These are phyloP conservation scores for Parascedosporium putredinis DNA, from an alignment of 2,329 filamentous ascomycete genomes.

Conservation along the genomic window DNA sequence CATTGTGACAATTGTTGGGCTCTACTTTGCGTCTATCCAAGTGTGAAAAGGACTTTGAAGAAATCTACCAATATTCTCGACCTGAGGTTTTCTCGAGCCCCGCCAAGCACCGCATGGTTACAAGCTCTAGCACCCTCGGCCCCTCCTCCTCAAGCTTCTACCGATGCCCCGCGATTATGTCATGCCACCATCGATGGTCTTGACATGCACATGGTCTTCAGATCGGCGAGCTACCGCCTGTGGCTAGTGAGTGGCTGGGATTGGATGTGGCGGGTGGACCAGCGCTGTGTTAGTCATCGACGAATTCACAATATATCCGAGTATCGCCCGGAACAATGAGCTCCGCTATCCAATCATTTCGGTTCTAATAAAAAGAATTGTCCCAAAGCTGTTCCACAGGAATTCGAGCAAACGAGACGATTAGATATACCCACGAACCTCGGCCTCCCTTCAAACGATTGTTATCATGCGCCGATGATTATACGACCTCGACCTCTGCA, in stretches of 20 bases:
- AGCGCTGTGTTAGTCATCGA: too few species aligned
- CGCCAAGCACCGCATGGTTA: slow-evolving; percentile 8
- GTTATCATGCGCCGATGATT: too few species aligned
- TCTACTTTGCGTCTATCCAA: too few species aligned
- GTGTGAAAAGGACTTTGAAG: background rate
- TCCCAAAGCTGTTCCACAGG: too few species aligned
- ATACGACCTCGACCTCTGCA: background rate
- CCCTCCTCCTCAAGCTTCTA: slow-evolving; percentile 7
- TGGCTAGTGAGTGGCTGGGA: too few species aligned
- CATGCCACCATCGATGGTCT: too few species aligned
- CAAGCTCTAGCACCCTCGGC: slow-evolving; percentile 12
- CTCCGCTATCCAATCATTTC: background rate
- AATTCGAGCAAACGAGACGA: slow-evolving; percentile 12
- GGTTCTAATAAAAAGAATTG: background rate
- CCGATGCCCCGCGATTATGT: background rate
- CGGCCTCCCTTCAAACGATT: too few species aligned
- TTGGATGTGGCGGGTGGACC: too few species aligned
- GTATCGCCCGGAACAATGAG: background rate
- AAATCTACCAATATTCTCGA: slow-evolving; percentile 6
- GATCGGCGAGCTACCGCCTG: too few species aligned
- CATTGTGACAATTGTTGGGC: too few species aligned
- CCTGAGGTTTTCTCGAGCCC: slow-evolving; percentile 8
- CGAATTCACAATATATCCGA: background rate
- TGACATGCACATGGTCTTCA: too few species aligned
- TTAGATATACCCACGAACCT: background rate